These are phyloP conservation scores for Diaporthe capsici DNA, from an alignment of 2,329 filamentous ascomycete species.

Conservation along the genomic window DNA sequence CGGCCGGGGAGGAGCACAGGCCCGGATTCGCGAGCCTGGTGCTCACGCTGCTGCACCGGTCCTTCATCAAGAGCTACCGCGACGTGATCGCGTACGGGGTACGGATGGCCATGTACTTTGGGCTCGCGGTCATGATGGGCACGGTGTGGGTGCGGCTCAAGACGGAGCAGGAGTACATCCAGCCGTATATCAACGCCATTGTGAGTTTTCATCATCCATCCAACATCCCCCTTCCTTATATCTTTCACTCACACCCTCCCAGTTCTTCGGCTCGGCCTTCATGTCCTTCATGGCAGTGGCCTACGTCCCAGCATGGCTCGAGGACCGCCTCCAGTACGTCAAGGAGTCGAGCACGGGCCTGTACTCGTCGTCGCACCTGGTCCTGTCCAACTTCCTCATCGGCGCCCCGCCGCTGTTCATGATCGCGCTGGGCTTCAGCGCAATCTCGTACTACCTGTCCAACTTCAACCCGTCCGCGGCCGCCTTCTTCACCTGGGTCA, in stretches of 20 bases:
- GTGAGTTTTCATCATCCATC: slow-evolving; percentile 50
- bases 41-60: slow-evolving; percentile 79
- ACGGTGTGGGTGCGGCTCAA: slow-evolving; percentile 86
- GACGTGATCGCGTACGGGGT: slow-evolving; percentile 89
- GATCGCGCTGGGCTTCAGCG: slow-evolving; percentile 81
- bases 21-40: slow-evolving; percentile 67
- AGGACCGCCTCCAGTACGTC: slow-evolving; percentile 79
- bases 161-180: slow-evolving; percentile 79
- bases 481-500: slow-evolving; percentile 82
- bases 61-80: slow-evolving; percentile 86
- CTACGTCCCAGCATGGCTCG: slow-evolving; percentile 87
- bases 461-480: slow-evolving; percentile 77
- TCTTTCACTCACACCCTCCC: background rate
- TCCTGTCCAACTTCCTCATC: slow-evolving; percentile 85
- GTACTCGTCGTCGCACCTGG: slow-evolving; percentile 80
- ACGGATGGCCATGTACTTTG: slow-evolving; percentile 85
- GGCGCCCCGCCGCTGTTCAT: slow-evolving; percentile 86
- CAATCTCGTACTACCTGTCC: slow-evolving; percentile 84
- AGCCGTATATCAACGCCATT: slow-evolving; percentile 86
- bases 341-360: slow-evolving; percentile 88
- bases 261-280: slow-evolving; percentile 79
- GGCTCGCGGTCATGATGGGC: slow-evolving; percentile 87
- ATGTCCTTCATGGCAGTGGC: slow-evolving; percentile 88
- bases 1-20: slow-evolving; percentile 49
- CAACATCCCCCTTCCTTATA: background rate